Base-by-base conservation (phyloP, 2,329 filamentous ascomycete species). In the Botrytis medusae region DNA sequence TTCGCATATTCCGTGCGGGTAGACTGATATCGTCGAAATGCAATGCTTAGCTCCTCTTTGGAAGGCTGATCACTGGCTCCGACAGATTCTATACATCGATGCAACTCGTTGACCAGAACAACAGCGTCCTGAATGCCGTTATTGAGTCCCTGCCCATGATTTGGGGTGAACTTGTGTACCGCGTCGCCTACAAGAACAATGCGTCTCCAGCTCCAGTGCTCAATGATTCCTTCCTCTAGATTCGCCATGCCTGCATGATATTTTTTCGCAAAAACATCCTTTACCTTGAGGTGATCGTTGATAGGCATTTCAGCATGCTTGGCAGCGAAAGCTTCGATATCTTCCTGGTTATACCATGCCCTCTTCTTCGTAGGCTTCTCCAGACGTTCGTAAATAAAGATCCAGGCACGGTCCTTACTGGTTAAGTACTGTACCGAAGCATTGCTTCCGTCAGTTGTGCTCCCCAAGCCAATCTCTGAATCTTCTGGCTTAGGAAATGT, bases 121-220 rank as follows among this genome's bases (percentile, higher is more conserved):
- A 62, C 72, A 44, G 42, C 68, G 57, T 32, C 29, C 25, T 64
- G 67, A 18, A 71, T 62, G 29, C 67, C 72, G 10, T 54, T 37
- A 34, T 54, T 71, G 14, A 70, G 34, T 25, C 72, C 68, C 12
- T 59, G 42, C 32, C 67, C 72, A 44, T 32, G 46, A 44, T 42
- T 67, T 12, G 59, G 57, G 29, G 67, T 74, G 34, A 71, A 46
- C 61, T 74, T 74, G 44, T 74, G 74, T 32, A 42, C 71, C n/a
- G 71, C 59, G 40, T 74, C 74, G 16, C 74, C 74, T 10, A 62
- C 67, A 25, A 73, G 67, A 44, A 74, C 71, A 42, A 69, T 73
- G 8, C 74, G 44, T 14, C 34, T 61, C 20, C n/a, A 68, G 25
- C 25, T 29, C 74, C 74, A 74, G 51, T 61, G 60, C 25, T 67